Evolutionary conservation across 768 basidiomycete genomes (phyloP).

Genomic region (Lentinula lateritia): DNA sequence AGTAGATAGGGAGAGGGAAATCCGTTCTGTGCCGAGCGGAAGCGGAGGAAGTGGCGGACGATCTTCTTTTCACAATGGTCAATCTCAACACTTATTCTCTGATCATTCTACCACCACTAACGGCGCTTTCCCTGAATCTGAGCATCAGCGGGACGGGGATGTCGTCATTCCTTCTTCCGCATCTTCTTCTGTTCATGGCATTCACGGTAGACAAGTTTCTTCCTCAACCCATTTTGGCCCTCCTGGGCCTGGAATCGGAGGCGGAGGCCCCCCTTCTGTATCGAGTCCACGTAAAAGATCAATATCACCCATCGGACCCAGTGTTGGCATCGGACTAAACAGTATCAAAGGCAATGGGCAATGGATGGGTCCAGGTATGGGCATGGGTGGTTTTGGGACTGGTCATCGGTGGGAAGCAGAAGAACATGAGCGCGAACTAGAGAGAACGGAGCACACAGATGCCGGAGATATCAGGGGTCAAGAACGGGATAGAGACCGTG

Average conservation of each 20-base stretch:
- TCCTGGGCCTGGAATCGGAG: background rate
- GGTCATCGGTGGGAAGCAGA: conserved; percentile 5
- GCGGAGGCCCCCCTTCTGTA: background rate
- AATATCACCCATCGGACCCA: background rate
- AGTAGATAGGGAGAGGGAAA: background rate
- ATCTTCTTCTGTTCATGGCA: background rate
- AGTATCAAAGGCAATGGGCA: conserved; percentile 10
- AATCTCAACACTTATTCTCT: background rate
- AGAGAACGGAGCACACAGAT: conserved; percentile 17
- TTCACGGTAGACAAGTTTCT: background rate
- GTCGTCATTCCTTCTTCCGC: background rate
- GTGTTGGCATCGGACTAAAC: conserved; percentile 4
- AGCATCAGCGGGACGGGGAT: background rate
- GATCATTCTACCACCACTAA: background rate
- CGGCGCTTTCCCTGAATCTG: background rate
- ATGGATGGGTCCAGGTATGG: conserved; percentile 13
- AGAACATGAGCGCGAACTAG: conserved; percentile 17
- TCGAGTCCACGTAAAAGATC: background rate
- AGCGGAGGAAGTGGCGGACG: background rate
- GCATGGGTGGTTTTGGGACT: conserved; percentile 6
- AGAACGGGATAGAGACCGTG: conserved; percentile 8
- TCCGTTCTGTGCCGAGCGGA: background rate
- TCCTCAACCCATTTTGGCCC: background rate
- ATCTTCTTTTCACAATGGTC: background rate
- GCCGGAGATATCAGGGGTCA: conserved; percentile 21